Evolutionary conservation across 1,284 basidiomycete genomes (phyloP), one percentile per base, ranked within the genome.

Genomic region (Trichosporon inkin): DNA sequence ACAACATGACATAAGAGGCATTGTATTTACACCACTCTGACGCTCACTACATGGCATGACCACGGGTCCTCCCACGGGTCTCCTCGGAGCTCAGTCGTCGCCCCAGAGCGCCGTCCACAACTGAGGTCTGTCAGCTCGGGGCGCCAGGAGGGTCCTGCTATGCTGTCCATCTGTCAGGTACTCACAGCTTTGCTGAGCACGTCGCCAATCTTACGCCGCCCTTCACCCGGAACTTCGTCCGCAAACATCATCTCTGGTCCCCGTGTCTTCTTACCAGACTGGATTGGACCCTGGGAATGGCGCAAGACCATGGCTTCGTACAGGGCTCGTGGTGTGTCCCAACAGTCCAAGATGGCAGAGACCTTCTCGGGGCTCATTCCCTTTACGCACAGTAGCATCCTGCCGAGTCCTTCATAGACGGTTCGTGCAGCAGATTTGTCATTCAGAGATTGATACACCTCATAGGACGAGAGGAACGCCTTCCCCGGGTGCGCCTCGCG

Each of bases 301-400:
- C 40, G 71, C 62, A 63, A 53, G 4, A n/a, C 22, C 63, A 79
- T 76, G 0, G 74, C 79, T 16, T 78, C 72, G 67, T 74, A 80
- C 53, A 82, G 67, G 19, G 66, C 70, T n/a, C 67, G 61, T 3
- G 81, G 77, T 14, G 82, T 83, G 16, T 79, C 77, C 77, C 80
- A 84, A 14, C 72, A 58, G 22, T 80, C 75, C 20, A 83, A 63
- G 20, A 83, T 69, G 11, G 78, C 78, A 10, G 74, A 70, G 11
- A 80, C 81, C 61, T 82, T 80, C 66, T 84, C 82, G 0, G 80
- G 75, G 40, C 78, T 79, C 74, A 84, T 77, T 3, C 82, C 82
- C 39, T 76, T 77, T 61, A 84, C 72, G 57, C 80, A 80, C 32
- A 82, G 68, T 36, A 84, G 70, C 82, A 84, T 84, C 47, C 78